Evolutionary conservation across 257 asterid species (phyloP), one percentile per base, ranked within the genome.

Genomic region (Ajuga chamaepitys): DNA sequence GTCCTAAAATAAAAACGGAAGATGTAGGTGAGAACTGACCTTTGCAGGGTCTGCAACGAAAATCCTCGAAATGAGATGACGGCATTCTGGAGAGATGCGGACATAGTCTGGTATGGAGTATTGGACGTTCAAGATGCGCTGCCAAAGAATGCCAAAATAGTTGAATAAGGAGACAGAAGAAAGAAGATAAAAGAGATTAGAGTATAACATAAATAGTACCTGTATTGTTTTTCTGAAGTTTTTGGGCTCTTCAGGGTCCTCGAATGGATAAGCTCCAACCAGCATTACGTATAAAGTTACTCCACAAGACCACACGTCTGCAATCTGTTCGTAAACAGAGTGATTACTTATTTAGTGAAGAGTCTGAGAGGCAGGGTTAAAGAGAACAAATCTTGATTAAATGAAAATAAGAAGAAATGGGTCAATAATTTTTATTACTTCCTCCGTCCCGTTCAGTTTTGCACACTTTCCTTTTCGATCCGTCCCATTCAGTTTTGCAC

Each of bases 231-330:
- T 94, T 57, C 95, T 81, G 79, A 94, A 90, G 75, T 88, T 94
- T 46, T 86, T 90, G 48, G 99, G 99, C 52, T 94, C 99, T 53
- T 85, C 97, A 0, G 97, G 97, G 70, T 90, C 96, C 83, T 94
- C 99, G 14, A 94, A 94, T 9, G 99, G 99, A 70, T 94, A 94
- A 41, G 97, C 97, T 11, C 99, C 99, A 21, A 94, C 97, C 78
- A 94, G 74, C 99, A 94, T 94, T 62, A 94, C 99, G 46, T 94
- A 94, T 58, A 94, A 78, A 16, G 99, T 94, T 52, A 94, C 99
- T 46, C 97, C 99, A 79, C 99, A 94, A 32, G 99, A 94, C 99
- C 99, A 94, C 32, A 94, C 99, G 66, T 94, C 99, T 17, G 99
- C 97, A 45, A 84, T 88, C 99, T 94, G 52, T 55, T 48, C 5